Evolutionary conservation across 768 basidiomycete genomes (phyloP).

Genomic region (Auricularia cornea): DNA sequence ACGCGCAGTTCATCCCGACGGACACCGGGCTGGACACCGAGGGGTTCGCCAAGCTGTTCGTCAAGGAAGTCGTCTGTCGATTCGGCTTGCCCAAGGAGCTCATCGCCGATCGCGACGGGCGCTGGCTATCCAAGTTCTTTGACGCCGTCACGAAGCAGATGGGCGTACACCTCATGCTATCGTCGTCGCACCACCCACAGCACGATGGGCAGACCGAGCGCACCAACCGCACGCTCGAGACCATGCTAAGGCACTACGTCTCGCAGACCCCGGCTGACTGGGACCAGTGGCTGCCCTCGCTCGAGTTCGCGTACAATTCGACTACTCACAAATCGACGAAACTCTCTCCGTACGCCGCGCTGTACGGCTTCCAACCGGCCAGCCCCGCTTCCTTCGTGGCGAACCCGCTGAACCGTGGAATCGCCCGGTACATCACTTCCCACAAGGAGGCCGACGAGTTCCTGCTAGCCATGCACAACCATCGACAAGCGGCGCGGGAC

Average conservation of each 20-base stretch:
- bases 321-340: conserved; percentile 24
- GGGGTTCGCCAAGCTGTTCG: conserved; percentile 6
- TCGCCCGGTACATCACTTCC: neutral
- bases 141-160: neutral
- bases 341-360: conserved; percentile 31
- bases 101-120: neutral
- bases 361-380: conserved; percentile 22
- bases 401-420: neutral
- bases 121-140: neutral
- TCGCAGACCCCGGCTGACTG: conserved; percentile 33
- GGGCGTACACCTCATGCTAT: neutral
- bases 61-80: conserved; percentile 4
- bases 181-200: conserved; percentile 34
- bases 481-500: too few species aligned
- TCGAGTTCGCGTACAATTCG: conserved; percentile 37
- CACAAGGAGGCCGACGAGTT: neutral
- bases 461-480: neutral
- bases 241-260: conserved; percentile 8
- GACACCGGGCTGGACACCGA: neutral
- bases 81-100: neutral
- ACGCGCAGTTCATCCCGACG: too few species aligned
- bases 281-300: conserved; percentile 30
- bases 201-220: conserved; percentile 33
- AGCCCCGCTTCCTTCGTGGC: neutral
- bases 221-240: conserved; percentile 18